These are phyloP conservation scores for Xylaria sp. DNA, from an alignment of 2,329 filamentous ascomycete species.

Conservation along the genomic window DNA sequence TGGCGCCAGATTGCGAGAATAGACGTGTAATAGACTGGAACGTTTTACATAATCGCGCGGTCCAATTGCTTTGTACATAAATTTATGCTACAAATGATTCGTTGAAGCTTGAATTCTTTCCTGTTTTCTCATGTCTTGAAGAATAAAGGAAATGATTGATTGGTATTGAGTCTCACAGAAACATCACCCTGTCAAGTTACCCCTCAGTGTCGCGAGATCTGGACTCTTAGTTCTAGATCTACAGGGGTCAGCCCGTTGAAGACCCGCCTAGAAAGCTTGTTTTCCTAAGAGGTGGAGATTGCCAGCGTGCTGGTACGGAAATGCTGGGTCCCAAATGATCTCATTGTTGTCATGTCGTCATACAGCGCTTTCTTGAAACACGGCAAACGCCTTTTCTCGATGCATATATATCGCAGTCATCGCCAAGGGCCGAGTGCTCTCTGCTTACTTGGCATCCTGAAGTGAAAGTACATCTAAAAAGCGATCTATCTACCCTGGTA, in stretches of 20 bases:
- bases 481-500: not conserved
- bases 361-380: slow-evolving; percentile 12
- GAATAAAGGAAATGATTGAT: not conserved
- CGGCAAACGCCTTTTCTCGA: not conserved
- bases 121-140: not conserved
- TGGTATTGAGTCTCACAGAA: not conserved
- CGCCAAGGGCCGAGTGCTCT: too few relatives aligned
- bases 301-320: not conserved
- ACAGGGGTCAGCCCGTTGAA: slow-evolving; percentile 8
- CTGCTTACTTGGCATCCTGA: not conserved
- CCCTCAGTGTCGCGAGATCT: not conserved
- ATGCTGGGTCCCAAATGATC: not conserved
- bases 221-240: slow-evolving; percentile 6
- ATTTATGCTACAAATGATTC: not conserved
- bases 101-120: not conserved
- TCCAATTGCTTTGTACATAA: too few relatives aligned
- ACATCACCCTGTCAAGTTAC: not conserved
- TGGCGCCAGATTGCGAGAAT: not conserved
- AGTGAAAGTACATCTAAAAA: too few relatives aligned
- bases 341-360: slow-evolving; percentile 11
- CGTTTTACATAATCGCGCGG: not conserved
- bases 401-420: slow-evolving; percentile 6
- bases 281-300: slow-evolving; percentile 12
- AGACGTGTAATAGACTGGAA: not conserved
- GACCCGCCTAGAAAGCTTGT: slow-evolving; percentile 32